A percentile compares a stretch with the other conserved stretches of the same genome.
These are phyloP conservation scores for Phytophthora megakarya DNA, from an alignment of 352 stramenopile genomes.

Conservation along the genomic window DNA sequence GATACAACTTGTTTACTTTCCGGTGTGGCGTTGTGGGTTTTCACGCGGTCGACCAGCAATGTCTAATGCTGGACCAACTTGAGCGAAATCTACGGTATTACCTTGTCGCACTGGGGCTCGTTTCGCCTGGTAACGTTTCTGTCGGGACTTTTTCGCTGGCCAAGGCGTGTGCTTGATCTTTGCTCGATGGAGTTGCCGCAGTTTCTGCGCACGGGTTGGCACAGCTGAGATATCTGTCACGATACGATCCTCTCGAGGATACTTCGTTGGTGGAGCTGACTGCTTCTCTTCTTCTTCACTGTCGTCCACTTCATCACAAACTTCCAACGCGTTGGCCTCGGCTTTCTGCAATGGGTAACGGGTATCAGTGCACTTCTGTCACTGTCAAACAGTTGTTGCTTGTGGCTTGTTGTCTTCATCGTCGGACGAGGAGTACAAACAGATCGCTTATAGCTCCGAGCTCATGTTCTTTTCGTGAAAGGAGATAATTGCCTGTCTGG, in stretches of 20 bases:
- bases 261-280: neutral
- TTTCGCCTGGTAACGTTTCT: neutral
- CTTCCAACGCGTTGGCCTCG: no score
- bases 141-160: neutral
- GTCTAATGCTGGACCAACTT: neutral
- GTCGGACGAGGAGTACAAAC: neutral
- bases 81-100: neutral
- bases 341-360: no score
- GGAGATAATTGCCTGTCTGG: no score
- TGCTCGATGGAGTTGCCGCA: neutral
- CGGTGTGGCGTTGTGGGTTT: conserved; percentile 1
- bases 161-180: neutral
- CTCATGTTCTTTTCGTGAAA: conserved; percentile 17
- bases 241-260: neutral
- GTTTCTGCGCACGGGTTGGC: no score
- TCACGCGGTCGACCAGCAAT: conserved; percentile 10
- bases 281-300: conserved; percentile 2
- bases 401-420: no score
- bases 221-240: neutral
- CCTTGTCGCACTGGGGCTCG: conserved; percentile 16
- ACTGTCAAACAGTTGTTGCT: no score
- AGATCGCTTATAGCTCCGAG: conserved; percentile 3
- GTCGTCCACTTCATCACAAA: no score
- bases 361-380: no score
- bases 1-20: conserved; percentile 10